These are phyloP conservation scores for Colletotrichum navitas DNA, from an alignment of 2,329 filamentous ascomycete genomes.

Conservation along the genomic window DNA sequence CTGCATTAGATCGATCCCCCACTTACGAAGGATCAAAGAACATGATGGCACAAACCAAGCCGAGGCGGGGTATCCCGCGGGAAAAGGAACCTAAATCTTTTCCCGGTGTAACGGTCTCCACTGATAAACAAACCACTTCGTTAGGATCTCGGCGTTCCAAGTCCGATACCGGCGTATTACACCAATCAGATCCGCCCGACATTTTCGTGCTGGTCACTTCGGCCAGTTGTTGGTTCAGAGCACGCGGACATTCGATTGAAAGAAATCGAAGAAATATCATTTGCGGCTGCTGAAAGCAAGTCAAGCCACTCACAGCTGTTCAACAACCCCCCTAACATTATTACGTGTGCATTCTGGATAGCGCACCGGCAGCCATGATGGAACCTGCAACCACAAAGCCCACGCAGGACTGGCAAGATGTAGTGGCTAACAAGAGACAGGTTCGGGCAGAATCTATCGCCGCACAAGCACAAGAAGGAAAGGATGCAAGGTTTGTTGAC, in stretches of 20 bases:
- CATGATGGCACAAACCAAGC: background rate
- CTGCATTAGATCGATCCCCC: slow-evolving; percentile 8
- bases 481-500: background rate
- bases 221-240: background rate
- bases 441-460: slow-evolving; percentile 3
- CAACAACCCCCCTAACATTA: background rate
- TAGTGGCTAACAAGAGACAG: slow-evolving; percentile 13
- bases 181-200: background rate
- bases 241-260: background rate
- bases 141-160: background rate
- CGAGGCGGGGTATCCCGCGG: slow-evolving; percentile 10
- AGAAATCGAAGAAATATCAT: background rate
- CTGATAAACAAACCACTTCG: slow-evolving; percentile 20
- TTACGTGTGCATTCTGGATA: no score
- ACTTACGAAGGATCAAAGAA: slow-evolving; percentile 11
- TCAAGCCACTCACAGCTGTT: background rate
- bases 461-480: background rate
- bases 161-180: background rate
- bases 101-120: background rate
- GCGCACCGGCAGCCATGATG: background rate
- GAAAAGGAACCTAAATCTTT: background rate
- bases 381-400: background rate
- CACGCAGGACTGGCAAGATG: background rate
- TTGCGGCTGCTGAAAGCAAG: background rate
- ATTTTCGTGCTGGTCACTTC: background rate